Conservation (phyloP, 2,329 filamentous ascomycete species). For the Cladosporium sp. region DNA sequence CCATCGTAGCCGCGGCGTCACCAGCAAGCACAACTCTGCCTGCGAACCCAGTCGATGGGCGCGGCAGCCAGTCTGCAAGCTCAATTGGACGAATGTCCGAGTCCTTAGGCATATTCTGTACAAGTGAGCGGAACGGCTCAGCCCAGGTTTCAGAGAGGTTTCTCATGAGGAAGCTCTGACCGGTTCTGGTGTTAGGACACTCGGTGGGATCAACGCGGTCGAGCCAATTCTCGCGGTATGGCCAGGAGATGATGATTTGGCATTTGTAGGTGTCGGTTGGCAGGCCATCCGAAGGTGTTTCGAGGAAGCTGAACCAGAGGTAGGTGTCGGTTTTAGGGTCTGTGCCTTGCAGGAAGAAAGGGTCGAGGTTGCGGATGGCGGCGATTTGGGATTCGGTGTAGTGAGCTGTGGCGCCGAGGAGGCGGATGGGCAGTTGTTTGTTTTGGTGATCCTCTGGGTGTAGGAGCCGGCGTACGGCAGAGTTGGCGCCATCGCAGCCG, state of each 20-base stretch:
- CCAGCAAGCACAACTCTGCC: slow-evolving; percentile 5
- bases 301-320: slow-evolving; percentile 55
- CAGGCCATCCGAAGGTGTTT: slow-evolving; percentile 46
- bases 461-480: slow-evolving; percentile 8
- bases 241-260: slow-evolving; percentile 54
- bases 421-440: slow-evolving; percentile 48
- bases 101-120: slow-evolving; percentile 22
- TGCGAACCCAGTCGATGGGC: slow-evolving; percentile 18
- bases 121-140: slow-evolving; percentile 23
- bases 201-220: slow-evolving; percentile 32
- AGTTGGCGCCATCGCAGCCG: slow-evolving; percentile 52
- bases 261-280: slow-evolving; percentile 18
- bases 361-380: slow-evolving; percentile 50
- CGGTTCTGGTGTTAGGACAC: slow-evolving; percentile 42
- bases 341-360: slow-evolving; percentile 57
- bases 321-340: slow-evolving; percentile 54
- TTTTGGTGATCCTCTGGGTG: slow-evolving; percentile 13
- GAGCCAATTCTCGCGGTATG: slow-evolving; percentile 28
- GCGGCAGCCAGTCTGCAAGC: slow-evolving; percentile 22
- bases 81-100: slow-evolving; percentile 22
- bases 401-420: slow-evolving; percentile 45
- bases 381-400: slow-evolving; percentile 45
- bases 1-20: slow-evolving; percentile 18
- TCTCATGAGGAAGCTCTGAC: slow-evolving; percentile 23
- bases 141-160: slow-evolving; percentile 21